These are phyloP conservation scores for Phanerochaete carnosa DNA, from an alignment of 768 basidiomycete genomes.

Conservation along the genomic window DNA sequence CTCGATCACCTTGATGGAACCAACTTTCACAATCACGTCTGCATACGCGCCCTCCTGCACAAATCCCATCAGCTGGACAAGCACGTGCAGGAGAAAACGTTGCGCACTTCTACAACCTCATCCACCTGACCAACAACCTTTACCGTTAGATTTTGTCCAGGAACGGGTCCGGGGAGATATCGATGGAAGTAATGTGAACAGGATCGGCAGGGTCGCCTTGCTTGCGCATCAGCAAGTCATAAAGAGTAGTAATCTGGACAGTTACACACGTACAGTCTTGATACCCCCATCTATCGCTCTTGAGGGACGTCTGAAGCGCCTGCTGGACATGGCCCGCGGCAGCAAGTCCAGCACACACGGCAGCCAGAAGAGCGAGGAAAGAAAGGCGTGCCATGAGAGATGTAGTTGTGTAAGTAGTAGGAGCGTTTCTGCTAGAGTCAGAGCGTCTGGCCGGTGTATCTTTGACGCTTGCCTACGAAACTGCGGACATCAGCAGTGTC, in stretches of 20 bases:
- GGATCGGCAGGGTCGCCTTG: constrained; percentile 45
- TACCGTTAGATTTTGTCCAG: constrained; percentile 85
- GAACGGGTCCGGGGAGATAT: constrained; percentile 81
- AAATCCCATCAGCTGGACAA: not conserved
- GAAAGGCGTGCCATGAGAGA: constrained; percentile 24
- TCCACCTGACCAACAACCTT: constrained; percentile 61
- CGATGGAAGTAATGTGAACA: constrained; percentile 66
- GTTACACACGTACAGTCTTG: constrained; percentile 68
- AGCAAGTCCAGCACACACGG: constrained; percentile 23
- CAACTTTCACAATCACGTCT: constrained; percentile 88
- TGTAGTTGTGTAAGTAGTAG: constrained; percentile 1
- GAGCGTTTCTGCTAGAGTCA: not conserved
- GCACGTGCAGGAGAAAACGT: not conserved
- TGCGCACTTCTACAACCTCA: constrained; percentile 61
- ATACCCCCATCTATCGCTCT: constrained; percentile 38
- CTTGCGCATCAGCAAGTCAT: constrained; percentile 9
- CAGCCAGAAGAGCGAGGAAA: constrained; percentile 20
- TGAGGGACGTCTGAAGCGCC: constrained; percentile 14
- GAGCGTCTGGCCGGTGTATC: not conserved
- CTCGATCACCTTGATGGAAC: constrained; percentile 81
- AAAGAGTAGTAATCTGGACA: not conserved
- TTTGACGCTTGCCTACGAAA: not conserved
- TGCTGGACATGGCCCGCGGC: constrained; percentile 22
- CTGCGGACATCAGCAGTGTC: constrained; percentile 5
- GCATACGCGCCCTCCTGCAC: constrained; percentile 86